Evolutionary conservation across 306 rosid genomes (phyloP).

Genomic region (Oxytropis ochrocephala): DNA sequence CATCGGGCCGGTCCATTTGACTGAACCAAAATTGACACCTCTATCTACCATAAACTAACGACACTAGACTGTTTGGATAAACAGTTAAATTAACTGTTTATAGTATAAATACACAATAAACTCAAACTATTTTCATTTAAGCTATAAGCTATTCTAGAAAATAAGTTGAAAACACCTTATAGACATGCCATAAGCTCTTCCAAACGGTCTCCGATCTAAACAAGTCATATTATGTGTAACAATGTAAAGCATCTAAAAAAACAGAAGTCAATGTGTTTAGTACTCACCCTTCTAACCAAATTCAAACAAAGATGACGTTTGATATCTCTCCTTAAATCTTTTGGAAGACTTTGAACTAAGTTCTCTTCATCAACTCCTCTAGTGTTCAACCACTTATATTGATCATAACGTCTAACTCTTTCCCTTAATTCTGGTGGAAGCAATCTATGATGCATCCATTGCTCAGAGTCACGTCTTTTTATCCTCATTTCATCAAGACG

Average conservation of each 20-base stretch:
- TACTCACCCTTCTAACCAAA: conserved; percentile 76
- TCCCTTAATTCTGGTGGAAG: conserved; percentile 40
- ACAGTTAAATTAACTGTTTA: no score
- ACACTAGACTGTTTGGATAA: no score
- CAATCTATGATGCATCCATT: conserved; percentile 19
- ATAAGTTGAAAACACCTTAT: no score
- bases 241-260: neutral
- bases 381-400: conserved; percentile 43
- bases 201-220: no score
- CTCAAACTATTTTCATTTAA: no score
- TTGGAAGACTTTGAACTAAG: conserved; percentile 37
- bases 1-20: no score
- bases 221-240: neutral
- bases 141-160: no score
- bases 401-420: conserved; percentile 35
- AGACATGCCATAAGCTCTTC: no score
- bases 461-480: conserved; percentile 29
- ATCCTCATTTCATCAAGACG: conserved; percentile 49
- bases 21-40: no score
- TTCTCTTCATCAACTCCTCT: conserved; percentile 41
- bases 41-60: no score
- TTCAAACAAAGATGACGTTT: conserved; percentile 44
- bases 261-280: neutral
- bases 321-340: conserved; percentile 42
- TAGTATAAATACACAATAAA: no score